Base-by-base conservation (phyloP, 148 eudicot genomes). In the Amaranthus cruentus region DNA sequence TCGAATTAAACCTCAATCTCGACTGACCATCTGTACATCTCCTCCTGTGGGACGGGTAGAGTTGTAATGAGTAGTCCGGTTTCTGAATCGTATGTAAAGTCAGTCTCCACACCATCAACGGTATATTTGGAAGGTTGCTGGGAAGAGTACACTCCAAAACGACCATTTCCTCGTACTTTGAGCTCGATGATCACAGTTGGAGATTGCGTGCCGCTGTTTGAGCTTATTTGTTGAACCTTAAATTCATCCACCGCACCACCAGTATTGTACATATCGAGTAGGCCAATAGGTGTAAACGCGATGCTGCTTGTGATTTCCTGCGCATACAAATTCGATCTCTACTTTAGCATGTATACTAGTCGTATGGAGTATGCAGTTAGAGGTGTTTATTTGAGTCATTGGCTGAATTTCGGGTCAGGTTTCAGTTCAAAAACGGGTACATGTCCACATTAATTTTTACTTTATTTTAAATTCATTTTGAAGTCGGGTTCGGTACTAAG, bases 221-320 rank as follows among this genome's bases (percentile, higher is more conserved):
- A 58, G 42, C 28, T 71, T 57, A 74, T 49, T 18, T 42, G 76
- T 47, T 70, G 67, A 62, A 91, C 84, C 47, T 87, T 84, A 71
- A 74, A 77, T 11, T 83, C 80, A 73, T 89, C 91, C 67, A 89
- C 85, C 55, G 97, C 98, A 12, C 96, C 97, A 51, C 96, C 65
- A 8, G 84, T 14, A 79, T 94, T 94, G 87, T 87, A 88, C 98
- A 94, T 94, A 76, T 88, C 86, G n/a, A 94, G 80, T 76, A 91
- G 54, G 21, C 98, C 98, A 42, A 94, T 91, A 62, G 96, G 88
- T 28, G 98, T 95, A 68, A 94, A 89, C n/a, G 88, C 83, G 60
- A 89, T 85, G 83, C 72, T 80, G 60, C 69, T 75, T 12, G 84
- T 66, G 55, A 93, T 80, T 67, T 87, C 88, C 98, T 90, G 88